Evolutionary conservation across 352 stramenopile species (phyloP), one percentile per base, ranked within the genome.

Genomic region (Globisporangium middletonii): DNA sequence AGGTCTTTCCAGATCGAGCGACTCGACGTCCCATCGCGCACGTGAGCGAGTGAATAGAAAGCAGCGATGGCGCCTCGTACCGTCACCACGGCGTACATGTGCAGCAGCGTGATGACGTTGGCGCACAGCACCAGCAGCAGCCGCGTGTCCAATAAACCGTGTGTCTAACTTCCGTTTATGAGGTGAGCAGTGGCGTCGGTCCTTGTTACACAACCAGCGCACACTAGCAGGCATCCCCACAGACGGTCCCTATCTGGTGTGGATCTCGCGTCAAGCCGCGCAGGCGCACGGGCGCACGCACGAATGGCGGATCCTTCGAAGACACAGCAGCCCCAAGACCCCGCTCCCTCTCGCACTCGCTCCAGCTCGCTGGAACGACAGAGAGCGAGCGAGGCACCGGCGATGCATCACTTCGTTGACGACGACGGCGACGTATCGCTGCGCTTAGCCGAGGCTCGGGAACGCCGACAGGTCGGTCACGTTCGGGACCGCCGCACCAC

Each of bases 401-500:
- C 43, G 57, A 70, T 73, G 65, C 71, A 76, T 75, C 66, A 79
- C 74, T 74, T 76, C 74, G 67, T 64, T 76, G 71, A 71, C 63
- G 67, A 55, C 46, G 43, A 50, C 33, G 45, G 45, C 44, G 71
- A 47, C 50, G 63, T 64, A 55, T 54, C 55, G 63, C 42, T 49
- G 54, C 58, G 63, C 52, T 79, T 92, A 92, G 65, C 70, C 72
- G 69, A 95, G 84, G 70, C 67, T 90, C 52, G 86, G 86, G 75
- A 95, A 95, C 58, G 86, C 83, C 59, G 70, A 80, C 71, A 91
- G 71, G 79, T 95, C 86, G 47, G 77, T 76, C 51, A 94, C 82
- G 69, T 93, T 90, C 42, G 82, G 86, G 50, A 64, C 72, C 50
- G 58, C 53, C 56, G 51, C 56, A 68, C 83, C 77, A 65, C 75